phyloP scores from a whole-genome alignment of 805 yeast species.

The Wickerhamomyces alni region DNA sequence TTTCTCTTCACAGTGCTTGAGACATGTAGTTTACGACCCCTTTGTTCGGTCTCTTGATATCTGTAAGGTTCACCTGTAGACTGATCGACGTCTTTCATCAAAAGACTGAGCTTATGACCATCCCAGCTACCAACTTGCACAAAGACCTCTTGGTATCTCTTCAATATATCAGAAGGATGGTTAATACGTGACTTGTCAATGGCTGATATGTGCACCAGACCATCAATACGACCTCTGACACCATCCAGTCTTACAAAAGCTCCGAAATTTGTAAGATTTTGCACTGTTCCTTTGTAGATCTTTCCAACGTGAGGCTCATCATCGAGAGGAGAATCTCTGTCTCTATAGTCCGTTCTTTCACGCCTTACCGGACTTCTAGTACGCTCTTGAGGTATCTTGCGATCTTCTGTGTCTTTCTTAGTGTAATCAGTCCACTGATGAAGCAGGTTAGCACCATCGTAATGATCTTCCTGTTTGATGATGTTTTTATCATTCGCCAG shows the following conservation, averaged over 20 bases:
- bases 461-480: conserved; percentile 15
- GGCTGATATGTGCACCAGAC: conserved; percentile 76
- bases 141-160: conserved; percentile 53
- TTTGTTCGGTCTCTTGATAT: conserved; percentile 1
- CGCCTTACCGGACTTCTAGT: conserved; percentile 5
- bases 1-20: conserved; percentile 30
- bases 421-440: conserved; percentile 19
- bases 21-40: conserved; percentile 13
- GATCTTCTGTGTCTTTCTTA: conserved; percentile 10
- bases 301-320: conserved; percentile 34
- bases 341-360: conserved; percentile 9
- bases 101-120: conserved; percentile 47
- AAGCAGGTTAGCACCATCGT: conserved; percentile 9
- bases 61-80: conserved; percentile 42
- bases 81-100: conserved; percentile 74
- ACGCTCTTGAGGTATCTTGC: background rate
- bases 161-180: conserved; percentile 54
- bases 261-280: conserved; percentile 62
- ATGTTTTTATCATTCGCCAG: conserved; percentile 15
- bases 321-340: conserved; percentile 14
- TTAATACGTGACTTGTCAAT: conserved; percentile 45
- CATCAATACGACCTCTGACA: conserved; percentile 34
- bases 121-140: conserved; percentile 50
- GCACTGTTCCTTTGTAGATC: conserved; percentile 57
- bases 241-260: conserved; percentile 61